These are phyloP conservation scores for Falciphora oryzae DNA, from an alignment of 2,329 filamentous ascomycete genomes.

Conservation along the genomic window DNA sequence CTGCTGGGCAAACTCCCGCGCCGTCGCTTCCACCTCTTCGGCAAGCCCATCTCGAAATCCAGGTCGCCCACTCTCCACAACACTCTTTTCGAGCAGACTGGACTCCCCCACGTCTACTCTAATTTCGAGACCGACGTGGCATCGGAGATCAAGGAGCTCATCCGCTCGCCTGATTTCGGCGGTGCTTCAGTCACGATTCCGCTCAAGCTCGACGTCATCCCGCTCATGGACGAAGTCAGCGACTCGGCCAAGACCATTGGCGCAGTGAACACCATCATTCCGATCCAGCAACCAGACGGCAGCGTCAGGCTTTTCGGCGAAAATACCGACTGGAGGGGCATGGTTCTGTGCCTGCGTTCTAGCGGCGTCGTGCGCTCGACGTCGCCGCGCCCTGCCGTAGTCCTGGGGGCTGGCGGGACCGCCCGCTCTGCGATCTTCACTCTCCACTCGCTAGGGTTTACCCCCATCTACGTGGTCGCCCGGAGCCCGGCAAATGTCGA, in stretches of 20 bases:
- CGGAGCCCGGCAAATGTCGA: conserved; percentile 65
- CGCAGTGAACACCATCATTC: conserved; percentile 90
- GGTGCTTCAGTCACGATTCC: conserved; percentile 95
- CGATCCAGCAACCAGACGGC: conserved; percentile 29
- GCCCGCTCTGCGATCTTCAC: conserved; percentile 88
- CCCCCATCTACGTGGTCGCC: conserved; percentile 81
- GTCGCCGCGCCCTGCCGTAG: conserved; percentile 55
- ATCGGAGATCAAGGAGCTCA: conserved; percentile 54
- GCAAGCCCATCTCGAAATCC: conserved; percentile 74
- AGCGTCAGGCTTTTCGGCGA: conserved; percentile 64
- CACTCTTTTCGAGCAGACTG: conserved; percentile 66
- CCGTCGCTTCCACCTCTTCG: conserved; percentile 81
- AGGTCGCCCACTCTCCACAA: conserved; percentile 90
- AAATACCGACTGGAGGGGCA: conserved; percentile 95
- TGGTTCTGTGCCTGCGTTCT: conserved; percentile 70
- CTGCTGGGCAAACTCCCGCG: conserved; percentile 72
- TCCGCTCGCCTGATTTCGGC: conserved; percentile 71
- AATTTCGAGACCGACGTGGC: conserved; percentile 67
- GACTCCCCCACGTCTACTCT: conserved; percentile 79
- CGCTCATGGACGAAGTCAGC: conserved; percentile 72
- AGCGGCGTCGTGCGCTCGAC: conserved; percentile 49
- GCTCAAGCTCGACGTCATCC: conserved; percentile 83
- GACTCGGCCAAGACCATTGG: conserved; percentile 77
- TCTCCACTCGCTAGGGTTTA: conserved; percentile 75
- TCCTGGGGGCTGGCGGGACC: conserved; percentile 88